Conservation (phyloP, 2,329 filamentous ascomycete species). For the Aspergillus latus region DNA sequence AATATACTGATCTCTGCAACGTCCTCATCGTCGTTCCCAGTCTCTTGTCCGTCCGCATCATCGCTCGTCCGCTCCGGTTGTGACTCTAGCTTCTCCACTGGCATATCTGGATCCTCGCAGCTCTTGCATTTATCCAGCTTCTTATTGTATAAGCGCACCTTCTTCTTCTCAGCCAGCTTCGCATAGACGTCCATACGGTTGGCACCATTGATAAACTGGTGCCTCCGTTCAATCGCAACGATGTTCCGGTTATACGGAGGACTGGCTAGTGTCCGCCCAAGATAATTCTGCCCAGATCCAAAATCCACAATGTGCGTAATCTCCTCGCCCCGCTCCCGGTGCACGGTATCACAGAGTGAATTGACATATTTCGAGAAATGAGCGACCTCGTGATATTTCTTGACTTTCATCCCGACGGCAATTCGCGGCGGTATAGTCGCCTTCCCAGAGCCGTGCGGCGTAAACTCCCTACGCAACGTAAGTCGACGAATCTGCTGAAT, state of each 20-base stretch:
- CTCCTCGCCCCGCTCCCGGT: conserved; percentile 43
- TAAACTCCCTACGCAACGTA: conserved; percentile 64
- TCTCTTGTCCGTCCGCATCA: conserved; percentile 11
- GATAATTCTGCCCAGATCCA: conserved; percentile 94
- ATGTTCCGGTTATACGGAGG: conserved; percentile 83
- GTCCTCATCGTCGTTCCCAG: conserved; percentile 24
- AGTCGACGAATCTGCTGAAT: conserved; percentile 69
- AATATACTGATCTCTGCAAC: conserved; percentile 34
- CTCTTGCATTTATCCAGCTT: conserved; percentile 50
- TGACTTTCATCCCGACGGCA: conserved; percentile 88
- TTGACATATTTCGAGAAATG: conserved; percentile 87
- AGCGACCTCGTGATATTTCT: conserved; percentile 91
- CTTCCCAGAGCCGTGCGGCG: conserved; percentile 33
- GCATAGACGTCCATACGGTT: conserved; percentile 81
- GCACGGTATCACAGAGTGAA: conserved; percentile 59
- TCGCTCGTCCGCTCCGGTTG: conserved; percentile 1
- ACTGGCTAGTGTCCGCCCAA: conserved; percentile 82
- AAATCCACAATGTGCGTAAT: conserved; percentile 93
- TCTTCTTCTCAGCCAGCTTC: conserved; percentile 70
- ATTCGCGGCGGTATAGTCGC: conserved; percentile 67
- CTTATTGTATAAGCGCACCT: conserved; percentile 72
- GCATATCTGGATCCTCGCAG: conserved; percentile 21
- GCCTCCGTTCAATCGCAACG: conserved; percentile 84
- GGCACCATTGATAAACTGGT: conserved; percentile 82
- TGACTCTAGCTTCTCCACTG: conserved; percentile 4